A percentile compares a stretch with the other conserved stretches of the same genome.
Conservation (phyloP, 1,284 basidiomycete genomes). For the Apiotrichum montevideense region DNA sequence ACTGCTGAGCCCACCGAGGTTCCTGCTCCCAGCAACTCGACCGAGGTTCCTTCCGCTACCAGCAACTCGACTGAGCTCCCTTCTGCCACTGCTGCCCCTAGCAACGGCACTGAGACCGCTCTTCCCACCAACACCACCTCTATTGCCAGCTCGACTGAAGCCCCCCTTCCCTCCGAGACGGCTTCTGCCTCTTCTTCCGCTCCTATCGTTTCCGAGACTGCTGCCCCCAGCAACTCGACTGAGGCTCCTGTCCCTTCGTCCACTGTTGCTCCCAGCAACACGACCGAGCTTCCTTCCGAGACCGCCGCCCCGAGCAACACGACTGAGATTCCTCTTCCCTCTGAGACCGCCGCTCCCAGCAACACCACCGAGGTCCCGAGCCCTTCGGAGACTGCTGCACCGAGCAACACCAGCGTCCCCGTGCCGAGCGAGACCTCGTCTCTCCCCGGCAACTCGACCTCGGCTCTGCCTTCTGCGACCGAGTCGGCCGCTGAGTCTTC, state of each 20-base stretch:
- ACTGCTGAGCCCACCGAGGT: constrained; percentile 1
- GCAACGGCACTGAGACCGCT: not conserved
- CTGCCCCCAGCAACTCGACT: too few species aligned
- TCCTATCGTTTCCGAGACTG: too few species aligned
- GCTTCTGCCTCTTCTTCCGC: too few species aligned
- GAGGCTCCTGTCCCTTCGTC: not conserved
- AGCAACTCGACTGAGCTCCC: constrained; percentile 1
- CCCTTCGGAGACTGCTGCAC: not conserved
- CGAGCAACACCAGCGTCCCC: not conserved
- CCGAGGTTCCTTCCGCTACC: not conserved
- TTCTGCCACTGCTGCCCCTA: constrained; percentile 1
- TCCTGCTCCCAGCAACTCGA: not conserved
- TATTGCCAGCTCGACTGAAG: constrained; percentile 1
- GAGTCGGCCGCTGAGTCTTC: not conserved
- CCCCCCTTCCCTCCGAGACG: too few species aligned
- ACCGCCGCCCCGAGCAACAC: not conserved
- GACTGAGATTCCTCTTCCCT: not conserved
- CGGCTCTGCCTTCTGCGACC: not conserved
- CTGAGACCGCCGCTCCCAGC: not conserved
- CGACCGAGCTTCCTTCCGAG: not conserved
- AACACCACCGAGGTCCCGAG: constrained; percentile 1
- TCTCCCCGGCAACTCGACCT: not conserved
- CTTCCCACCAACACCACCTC: not conserved
- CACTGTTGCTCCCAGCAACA: not conserved
- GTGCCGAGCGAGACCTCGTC: not conserved